phyloP scores from a whole-genome alignment of 805 yeast genomes.

The Tetrapisispora arboricola region DNA sequence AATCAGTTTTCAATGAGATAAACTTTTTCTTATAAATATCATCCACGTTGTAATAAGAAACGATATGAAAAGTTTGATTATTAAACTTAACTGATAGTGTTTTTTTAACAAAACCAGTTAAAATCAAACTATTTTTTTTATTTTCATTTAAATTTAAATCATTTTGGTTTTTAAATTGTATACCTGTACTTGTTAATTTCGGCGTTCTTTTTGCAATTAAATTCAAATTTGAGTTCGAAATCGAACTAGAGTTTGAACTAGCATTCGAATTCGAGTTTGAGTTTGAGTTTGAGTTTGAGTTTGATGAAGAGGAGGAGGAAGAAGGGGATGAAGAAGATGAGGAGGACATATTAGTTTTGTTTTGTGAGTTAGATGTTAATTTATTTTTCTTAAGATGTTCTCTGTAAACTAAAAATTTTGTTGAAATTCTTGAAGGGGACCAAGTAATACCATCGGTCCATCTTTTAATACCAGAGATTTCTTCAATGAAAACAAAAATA shows the following conservation, averaged over 20 bases:
- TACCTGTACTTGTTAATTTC: neutral
- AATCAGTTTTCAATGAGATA: slow-evolving; percentile 45
- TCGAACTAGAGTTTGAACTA: neutral
- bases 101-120: slow-evolving; percentile 65
- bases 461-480: slow-evolving; percentile 70
- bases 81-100: slow-evolving; percentile 55
- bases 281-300: too few species aligned
- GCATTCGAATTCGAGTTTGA: neutral
- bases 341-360: too few species aligned
- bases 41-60: slow-evolving; percentile 64
- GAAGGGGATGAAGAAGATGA: too few species aligned
- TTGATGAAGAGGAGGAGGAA: too few species aligned
- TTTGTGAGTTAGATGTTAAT: too few species aligned
- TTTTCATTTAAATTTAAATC: slow-evolving; percentile 6
- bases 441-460: slow-evolving; percentile 97
- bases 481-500: slow-evolving; percentile 78
- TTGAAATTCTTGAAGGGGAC: slow-evolving; percentile 85
- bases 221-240: too few species aligned
- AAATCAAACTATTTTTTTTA: neutral
- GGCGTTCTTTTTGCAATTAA: neutral
- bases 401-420: slow-evolving; percentile 74
- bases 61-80: slow-evolving; percentile 38
- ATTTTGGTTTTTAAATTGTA: neutral
- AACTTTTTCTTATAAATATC: slow-evolving; percentile 55
- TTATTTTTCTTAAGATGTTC: slow-evolving; percentile 32